Evolutionary conservation across 306 rosid genomes (phyloP), one percentile per base, ranked within the genome.

Genomic region (Acacia acuminata): DNA sequence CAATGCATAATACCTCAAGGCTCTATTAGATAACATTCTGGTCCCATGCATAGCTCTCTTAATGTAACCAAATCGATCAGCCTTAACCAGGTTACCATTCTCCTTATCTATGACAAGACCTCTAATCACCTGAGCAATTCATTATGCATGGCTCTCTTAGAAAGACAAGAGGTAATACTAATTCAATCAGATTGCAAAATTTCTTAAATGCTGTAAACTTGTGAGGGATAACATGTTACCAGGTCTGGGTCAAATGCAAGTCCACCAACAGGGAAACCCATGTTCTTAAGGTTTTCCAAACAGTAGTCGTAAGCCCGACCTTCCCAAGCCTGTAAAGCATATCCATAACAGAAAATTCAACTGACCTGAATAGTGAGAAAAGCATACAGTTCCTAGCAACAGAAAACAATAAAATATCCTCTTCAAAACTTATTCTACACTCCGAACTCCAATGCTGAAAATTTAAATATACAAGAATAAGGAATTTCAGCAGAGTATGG

Each of bases 1-100:
- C 82, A 77, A 73, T 65, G 48, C 61, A 55, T 93, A 95, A 61
- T 93, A 95, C 99, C 98, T 92, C 65, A 96, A 90, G 90, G 88
- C 96, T 77, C 89, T 90, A 71, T 92, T 92, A 81, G 99, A 96
- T 48, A 96, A 86, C 99, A 96, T 96, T 72, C 77, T 76, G 74
- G 99, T 93, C 74, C 99, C 99, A 77, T 96, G 99, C 97, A 96
- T 93, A 73, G 97, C 99, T 88, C 99, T 92, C 85, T 93, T 89
- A 34, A 96, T 51, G 82, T 96, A 93, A 84, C 99, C 98, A 87
- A 96, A 96, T 66, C 99, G 94, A 84, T 96, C 99, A 78, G 99
- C 90, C 89, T 93, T 96, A 61, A 96, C 99, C 88, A 96, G 87
- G 87, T 96, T 96, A 63, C 99, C 99, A 76, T 84, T 93, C 86